Evolutionary conservation across 768 basidiomycete species (phyloP).

Genomic region (Serendipita vermifera): DNA sequence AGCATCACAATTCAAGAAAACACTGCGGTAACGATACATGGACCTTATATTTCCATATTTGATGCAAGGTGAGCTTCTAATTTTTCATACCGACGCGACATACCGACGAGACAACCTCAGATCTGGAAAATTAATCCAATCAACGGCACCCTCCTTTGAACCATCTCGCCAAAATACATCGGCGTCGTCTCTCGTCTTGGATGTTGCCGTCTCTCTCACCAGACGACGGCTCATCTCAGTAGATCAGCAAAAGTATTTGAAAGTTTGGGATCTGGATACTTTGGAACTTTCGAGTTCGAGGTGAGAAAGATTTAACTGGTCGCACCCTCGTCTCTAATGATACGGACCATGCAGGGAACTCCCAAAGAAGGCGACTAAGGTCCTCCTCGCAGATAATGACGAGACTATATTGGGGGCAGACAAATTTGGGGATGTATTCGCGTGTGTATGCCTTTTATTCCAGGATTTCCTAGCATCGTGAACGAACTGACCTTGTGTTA

Average conservation of each 20-base stretch:
- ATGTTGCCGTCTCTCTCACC: background rate
- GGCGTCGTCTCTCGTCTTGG: too few relatives aligned
- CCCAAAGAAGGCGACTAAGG: conserved; percentile 65
- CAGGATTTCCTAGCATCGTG: background rate
- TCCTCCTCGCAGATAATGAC: conserved; percentile 48
- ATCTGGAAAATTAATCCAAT: too few relatives aligned
- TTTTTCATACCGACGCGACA: too few relatives aligned
- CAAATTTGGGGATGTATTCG: conserved; percentile 91
- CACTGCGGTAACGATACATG: background rate
- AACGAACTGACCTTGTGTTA: background rate
- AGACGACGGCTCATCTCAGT: conserved; percentile 38
- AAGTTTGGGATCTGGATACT: conserved; percentile 51
- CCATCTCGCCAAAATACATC: too few relatives aligned
- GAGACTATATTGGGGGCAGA: conserved; percentile 71
- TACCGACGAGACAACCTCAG: too few relatives aligned
- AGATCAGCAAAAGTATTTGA: conserved; percentile 72
- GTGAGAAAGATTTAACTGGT: conserved; percentile 26
- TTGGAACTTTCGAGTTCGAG: conserved; percentile 48
- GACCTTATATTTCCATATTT: background rate
- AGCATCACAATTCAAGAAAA: background rate
- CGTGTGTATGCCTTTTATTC: conserved; percentile 35
- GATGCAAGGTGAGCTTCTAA: too few relatives aligned
- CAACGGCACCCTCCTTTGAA: too few relatives aligned
- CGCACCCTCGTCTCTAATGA: background rate
- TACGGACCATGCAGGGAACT: conserved; percentile 70